Base-by-base conservation (phyloP, 2,329 filamentous ascomycete genomes). In the Aspergillus viridinutans region DNA sequence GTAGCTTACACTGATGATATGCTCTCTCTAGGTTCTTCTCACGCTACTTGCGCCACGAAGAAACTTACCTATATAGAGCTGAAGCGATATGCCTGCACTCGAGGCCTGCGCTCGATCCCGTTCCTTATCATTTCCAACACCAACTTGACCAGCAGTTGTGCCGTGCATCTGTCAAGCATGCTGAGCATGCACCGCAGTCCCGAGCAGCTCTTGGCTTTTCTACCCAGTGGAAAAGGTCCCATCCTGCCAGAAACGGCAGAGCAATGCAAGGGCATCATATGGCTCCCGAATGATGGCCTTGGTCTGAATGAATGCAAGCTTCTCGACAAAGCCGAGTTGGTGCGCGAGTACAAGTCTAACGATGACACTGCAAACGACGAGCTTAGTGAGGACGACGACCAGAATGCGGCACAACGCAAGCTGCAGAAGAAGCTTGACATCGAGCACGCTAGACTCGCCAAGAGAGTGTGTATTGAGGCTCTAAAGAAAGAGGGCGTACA, bases 31-130 rank as follows among this genome's bases (percentile, higher is more conserved):
- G 64, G 55, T 10, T 43, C 55, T 9, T 32, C 52, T n/a, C 48
- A 57, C n/a, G 23, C 56, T 51, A 23, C 54, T 3, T 28, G 29
- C 1, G 26, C 49, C 1, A 23, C 43, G 38, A 64, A 63, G 28
- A 50, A 20, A 17, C 21, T 54, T 9, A 54, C 53, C 6, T n/a
- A 54, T 12, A 52, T 40, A 12, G 65, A 69, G 8, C 28, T 69
- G 25, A 63, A 64, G 51, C 58, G 55, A n/a, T 73, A 63, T 49
- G 58, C 70, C 3, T 71, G 69, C 49, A 70, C 70, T 17, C 63
- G 71, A 12, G 72, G 72, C 3, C 63, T 74, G 32, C 68, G 68
- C 28, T 73, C 72, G 3, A 62, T 74, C n/a, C 70, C 72, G n/a
- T 72, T 68, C 52, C 50, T 74, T 4, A 63, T 72, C 35, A 50